These are phyloP conservation scores for Claviceps cyperi DNA, from an alignment of 2,329 filamentous ascomycete species.

Conservation along the genomic window DNA sequence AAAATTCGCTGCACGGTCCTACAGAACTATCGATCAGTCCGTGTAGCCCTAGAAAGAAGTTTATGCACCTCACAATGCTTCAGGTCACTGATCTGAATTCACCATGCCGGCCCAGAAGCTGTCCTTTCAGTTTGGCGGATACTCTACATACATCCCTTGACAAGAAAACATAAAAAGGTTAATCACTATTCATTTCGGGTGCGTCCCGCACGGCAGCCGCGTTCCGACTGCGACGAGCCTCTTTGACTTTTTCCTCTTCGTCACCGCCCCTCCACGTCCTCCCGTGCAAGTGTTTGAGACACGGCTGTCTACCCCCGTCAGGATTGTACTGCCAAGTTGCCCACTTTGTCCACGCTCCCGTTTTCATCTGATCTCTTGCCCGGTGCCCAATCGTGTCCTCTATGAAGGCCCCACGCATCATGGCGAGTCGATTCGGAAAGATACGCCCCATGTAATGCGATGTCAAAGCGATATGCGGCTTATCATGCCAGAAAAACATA, in stretches of 20 bases:
- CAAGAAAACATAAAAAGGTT: neutral
- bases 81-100: neutral
- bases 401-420: slow-evolving; percentile 39
- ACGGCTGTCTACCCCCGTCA: slow-evolving; percentile 27
- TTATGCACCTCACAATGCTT: too few relatives aligned
- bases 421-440: slow-evolving; percentile 34
- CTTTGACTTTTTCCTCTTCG: slow-evolving; percentile 5
- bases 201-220: neutral
- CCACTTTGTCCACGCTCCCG: slow-evolving; percentile 35
- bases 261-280: slow-evolving; percentile 31
- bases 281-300: slow-evolving; percentile 36
- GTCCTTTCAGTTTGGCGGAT: neutral
- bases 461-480: slow-evolving; percentile 36
- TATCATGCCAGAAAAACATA: slow-evolving; percentile 45
- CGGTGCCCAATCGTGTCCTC: slow-evolving; percentile 41
- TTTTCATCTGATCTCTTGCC: slow-evolving; percentile 41
- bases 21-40: too few relatives aligned
- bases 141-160: too few relatives aligned
- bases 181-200: neutral
- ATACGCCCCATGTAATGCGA: slow-evolving; percentile 34
- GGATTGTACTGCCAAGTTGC: slow-evolving; percentile 43
- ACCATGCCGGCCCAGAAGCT: neutral
- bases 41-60: too few relatives aligned
- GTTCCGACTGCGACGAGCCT: neutral
- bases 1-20: too few relatives aligned